phyloP scores from a whole-genome alignment of 108 stramenopile species.

The Licmophora abbreviata region DNA sequence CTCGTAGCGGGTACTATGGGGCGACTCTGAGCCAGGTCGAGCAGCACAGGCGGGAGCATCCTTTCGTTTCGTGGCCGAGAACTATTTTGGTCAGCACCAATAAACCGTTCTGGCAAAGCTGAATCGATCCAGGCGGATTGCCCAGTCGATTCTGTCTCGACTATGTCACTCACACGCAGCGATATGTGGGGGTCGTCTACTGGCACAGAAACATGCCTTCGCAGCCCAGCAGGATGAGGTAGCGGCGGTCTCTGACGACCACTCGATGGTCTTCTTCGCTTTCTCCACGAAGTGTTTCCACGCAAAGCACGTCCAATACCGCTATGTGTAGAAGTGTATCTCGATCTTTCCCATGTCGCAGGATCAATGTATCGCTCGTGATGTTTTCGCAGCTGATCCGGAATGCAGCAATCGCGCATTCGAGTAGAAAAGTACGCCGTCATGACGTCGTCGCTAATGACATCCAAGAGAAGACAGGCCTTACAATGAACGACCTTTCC shows the following conservation, averaged over 20 bases:
- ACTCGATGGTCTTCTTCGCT: too few species aligned
- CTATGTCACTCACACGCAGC: not conserved
- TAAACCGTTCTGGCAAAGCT: not conserved
- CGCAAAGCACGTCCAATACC: not conserved
- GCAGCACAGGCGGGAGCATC: not conserved
- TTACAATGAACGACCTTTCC: not conserved
- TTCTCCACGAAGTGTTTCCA: too few species aligned
- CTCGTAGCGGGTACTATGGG: conserved; percentile 1
- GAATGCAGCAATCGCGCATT: too few species aligned
- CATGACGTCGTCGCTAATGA: not conserved
- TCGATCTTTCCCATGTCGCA: not conserved
- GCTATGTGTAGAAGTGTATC: not conserved
- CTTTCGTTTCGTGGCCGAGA: not conserved
- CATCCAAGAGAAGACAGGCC: not conserved
- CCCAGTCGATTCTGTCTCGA: not conserved
- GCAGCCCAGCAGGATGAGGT: too few species aligned
- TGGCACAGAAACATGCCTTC: too few species aligned
- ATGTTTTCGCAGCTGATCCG: conserved; percentile 3
- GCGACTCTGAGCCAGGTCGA: not conserved
- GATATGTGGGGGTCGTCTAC: not conserved
- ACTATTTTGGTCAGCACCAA: not conserved
- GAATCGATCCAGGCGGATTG: not conserved
- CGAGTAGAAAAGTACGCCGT: too few species aligned
- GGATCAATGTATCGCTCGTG: not conserved
- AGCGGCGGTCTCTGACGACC: too few species aligned